Conservation (phyloP, 2,329 filamentous ascomycete species). For the Xylaria hypoxylon region DNA sequence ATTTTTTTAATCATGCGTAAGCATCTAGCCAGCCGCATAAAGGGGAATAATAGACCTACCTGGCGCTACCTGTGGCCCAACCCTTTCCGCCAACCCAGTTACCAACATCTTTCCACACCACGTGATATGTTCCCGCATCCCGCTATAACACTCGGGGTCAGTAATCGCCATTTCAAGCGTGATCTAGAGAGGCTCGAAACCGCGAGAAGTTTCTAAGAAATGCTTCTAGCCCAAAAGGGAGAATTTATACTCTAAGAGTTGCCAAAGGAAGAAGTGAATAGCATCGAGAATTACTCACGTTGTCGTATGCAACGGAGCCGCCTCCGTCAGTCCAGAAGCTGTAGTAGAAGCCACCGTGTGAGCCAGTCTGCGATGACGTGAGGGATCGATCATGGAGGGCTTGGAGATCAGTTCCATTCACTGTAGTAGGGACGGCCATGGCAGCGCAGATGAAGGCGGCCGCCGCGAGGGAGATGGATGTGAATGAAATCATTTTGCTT, state of each 20-base stretch:
- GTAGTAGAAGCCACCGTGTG: conserved; percentile 69
- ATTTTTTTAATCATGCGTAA: conserved; percentile 12
- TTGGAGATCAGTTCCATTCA: conserved; percentile 13
- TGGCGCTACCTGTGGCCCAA: conserved; percentile 52
- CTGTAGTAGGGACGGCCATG: conserved; percentile 13
- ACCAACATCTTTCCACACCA: conserved; percentile 53
- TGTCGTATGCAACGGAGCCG: conserved; percentile 64
- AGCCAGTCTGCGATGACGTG: conserved; percentile 57
- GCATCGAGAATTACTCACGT: conserved; percentile 43
- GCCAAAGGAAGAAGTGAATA: too few relatives aligned
- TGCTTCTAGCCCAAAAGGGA: too few relatives aligned
- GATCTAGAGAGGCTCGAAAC: too few relatives aligned
- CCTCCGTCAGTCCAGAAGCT: conserved; percentile 69
- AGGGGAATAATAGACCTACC: conserved; percentile 1
- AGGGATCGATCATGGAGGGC: conserved; percentile 14
- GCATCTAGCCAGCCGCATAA: not conserved
- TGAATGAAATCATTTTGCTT: conserved; percentile 15
- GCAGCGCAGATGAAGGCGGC: conserved; percentile 5
- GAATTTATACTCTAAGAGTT: too few relatives aligned
- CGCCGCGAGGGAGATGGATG: conserved; percentile 10
- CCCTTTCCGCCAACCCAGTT: conserved; percentile 64
- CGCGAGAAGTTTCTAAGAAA: too few relatives aligned
- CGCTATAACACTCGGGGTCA: conserved; percentile 40
- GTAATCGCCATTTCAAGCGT: too few relatives aligned
- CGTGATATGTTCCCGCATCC: conserved; percentile 60